Percentiles rank a stretch among this genome's conserved stretches.
Evolutionary conservation across 2,329 filamentous ascomycete species (phyloP).

Genomic region (Chaetomiaceae sp.): DNA sequence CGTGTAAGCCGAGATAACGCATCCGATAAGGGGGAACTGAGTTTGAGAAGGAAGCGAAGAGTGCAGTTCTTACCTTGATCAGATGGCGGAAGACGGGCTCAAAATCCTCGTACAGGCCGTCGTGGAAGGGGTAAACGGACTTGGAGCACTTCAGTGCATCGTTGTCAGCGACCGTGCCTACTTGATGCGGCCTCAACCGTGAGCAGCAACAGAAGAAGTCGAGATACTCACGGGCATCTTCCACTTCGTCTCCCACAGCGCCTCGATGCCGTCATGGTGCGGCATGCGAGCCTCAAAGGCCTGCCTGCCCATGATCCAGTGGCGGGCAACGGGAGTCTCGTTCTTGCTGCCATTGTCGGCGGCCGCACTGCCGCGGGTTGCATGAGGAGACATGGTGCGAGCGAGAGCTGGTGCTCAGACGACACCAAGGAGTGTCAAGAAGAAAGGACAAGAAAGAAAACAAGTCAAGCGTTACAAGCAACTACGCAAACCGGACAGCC

Average conservation of each 20-base stretch:
- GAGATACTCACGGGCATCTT: conserved; percentile 51
- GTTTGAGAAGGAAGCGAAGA: neutral
- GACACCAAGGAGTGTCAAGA: neutral
- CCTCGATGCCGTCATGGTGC: conserved; percentile 54
- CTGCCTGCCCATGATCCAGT: conserved; percentile 40
- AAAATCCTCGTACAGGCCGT: conserved; percentile 62
- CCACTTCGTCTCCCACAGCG: conserved; percentile 73
- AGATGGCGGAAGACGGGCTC: conserved; percentile 60
- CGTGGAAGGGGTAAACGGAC: conserved; percentile 69
- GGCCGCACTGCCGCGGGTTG: neutral
- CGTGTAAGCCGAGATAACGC: neutral
- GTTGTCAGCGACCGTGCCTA: too few relatives aligned
- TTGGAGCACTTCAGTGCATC: conserved; percentile 41
- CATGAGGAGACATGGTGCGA: conserved; percentile 28
- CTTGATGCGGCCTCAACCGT: neutral
- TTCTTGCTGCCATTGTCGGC: conserved; percentile 1
- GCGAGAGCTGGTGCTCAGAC: neutral
- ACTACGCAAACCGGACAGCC: conserved; percentile 25
- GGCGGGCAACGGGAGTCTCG: conserved; percentile 7
- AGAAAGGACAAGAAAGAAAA: neutral
- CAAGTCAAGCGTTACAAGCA: conserved; percentile 3
- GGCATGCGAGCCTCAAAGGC: conserved; percentile 42
- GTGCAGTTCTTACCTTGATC: conserved; percentile 39
- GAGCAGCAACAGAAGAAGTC: neutral
- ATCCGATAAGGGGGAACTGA: neutral